phyloP scores from a whole-genome alignment of 2,329 filamentous ascomycete species.

The Hypoxylon rubiginosum region DNA sequence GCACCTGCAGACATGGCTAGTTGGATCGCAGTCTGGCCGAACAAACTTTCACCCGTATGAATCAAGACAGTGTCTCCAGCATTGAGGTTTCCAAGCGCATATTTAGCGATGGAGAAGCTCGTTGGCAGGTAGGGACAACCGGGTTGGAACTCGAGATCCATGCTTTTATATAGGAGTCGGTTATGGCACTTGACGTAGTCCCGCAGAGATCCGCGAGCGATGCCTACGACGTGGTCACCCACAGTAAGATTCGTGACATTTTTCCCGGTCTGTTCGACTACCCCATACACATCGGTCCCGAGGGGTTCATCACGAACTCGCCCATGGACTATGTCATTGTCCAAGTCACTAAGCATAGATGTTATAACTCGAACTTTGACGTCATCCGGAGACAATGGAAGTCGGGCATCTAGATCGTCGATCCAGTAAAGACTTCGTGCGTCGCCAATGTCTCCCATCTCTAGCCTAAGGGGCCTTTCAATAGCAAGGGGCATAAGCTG shows the following conservation, averaged over 20 bases:
- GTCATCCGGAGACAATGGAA: conserved; percentile 50
- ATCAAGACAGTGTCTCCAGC: conserved; percentile 56
- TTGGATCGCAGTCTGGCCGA: conserved; percentile 60
- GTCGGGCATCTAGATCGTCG: conserved; percentile 28
- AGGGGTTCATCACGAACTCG: conserved; percentile 50
- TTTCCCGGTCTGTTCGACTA: conserved; percentile 53
- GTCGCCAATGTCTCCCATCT: conserved; percentile 31
- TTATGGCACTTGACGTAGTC: conserved; percentile 53
- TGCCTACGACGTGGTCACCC: conserved; percentile 59
- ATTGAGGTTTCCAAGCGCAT: conserved; percentile 56
- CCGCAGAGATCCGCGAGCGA: conserved; percentile 55
- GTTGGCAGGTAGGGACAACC: conserved; percentile 52
- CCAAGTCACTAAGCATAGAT: conserved; percentile 54
- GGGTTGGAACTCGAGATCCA: not conserved
- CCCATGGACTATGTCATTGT: conserved; percentile 55
- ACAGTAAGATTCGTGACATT: conserved; percentile 50
- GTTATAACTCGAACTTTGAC: conserved; percentile 58
- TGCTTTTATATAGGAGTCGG: conserved; percentile 53
- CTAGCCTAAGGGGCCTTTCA: conserved; percentile 37
- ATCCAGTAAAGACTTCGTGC: conserved; percentile 37
- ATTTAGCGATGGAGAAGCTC: conserved; percentile 58
- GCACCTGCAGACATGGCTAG: conserved; percentile 56
- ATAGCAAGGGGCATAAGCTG: conserved; percentile 25
- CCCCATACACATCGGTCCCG: conserved; percentile 59
- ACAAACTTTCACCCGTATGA: conserved; percentile 59